A percentile compares a stretch with the other conserved stretches of the same genome.
These are phyloP conservation scores for Vitis hybrid DNA, from an alignment of 177 flowering plant genomes.

Conservation along the genomic window DNA sequence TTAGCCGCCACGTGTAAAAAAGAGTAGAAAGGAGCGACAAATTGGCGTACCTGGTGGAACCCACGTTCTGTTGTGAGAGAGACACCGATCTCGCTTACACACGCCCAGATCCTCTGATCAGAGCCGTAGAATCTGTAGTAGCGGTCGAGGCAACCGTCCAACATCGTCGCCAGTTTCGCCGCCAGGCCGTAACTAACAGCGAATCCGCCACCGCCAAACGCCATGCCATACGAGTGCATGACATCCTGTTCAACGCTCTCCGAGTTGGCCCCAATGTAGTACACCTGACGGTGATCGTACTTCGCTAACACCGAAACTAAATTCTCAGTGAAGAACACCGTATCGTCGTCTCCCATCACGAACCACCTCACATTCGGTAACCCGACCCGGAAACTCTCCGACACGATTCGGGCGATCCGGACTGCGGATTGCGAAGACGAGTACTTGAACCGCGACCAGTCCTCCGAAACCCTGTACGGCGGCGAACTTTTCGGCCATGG, in stretches of 20 bases:
- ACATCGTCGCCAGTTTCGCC: conserved; percentile 23
- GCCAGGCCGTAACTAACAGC: conserved; percentile 63
- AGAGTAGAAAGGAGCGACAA: too few relatives aligned
- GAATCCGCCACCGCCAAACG: conserved; percentile 73
- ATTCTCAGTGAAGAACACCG: conserved; percentile 59
- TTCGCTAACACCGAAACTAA: conserved; percentile 41
- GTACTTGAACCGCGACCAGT: conserved; percentile 33
- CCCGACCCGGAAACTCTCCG: conserved; percentile 39
- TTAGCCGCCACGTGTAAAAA: neutral
- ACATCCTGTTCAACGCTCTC: conserved; percentile 67
- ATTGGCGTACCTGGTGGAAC: conserved; percentile 63
- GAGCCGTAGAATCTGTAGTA: conserved; percentile 58
- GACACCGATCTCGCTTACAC: conserved; percentile 57
- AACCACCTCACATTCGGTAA: conserved; percentile 60
- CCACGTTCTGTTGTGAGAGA: conserved; percentile 47
- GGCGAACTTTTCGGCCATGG: conserved; percentile 13
- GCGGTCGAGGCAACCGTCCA: conserved; percentile 57
- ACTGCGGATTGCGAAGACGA: conserved; percentile 38
- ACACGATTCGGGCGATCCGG: conserved; percentile 50
- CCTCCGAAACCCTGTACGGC: conserved; percentile 34
- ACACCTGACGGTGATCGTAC: conserved; percentile 56
- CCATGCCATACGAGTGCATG: conserved; percentile 58
- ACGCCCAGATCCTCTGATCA: conserved; percentile 63
- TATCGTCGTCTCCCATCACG: conserved; percentile 77
- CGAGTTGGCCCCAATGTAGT: conserved; percentile 54